phyloP scores from a whole-genome alignment of 345 rosid species.

The Salix exigua region DNA sequence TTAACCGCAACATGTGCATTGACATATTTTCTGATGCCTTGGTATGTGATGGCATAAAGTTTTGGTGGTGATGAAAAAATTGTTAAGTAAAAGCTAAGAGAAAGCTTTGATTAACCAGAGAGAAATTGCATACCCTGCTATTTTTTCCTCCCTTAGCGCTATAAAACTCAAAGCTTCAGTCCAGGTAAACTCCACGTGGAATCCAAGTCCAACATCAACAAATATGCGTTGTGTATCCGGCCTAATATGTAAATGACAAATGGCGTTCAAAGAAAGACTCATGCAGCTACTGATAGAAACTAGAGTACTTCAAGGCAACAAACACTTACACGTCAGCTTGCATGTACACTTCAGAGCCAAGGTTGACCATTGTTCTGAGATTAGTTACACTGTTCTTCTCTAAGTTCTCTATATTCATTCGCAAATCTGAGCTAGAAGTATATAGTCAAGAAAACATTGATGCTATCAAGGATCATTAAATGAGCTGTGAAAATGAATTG shows the following conservation, averaged over 20 bases:
- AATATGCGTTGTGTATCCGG: conserved; percentile 63
- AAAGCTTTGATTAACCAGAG: not conserved
- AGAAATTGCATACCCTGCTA: conserved; percentile 41
- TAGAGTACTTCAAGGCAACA: conserved; percentile 4
- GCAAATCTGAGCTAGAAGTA: conserved; percentile 69
- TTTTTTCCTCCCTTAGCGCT: conserved; percentile 56
- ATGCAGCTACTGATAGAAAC: not conserved
- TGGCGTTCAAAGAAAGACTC: not conserved
- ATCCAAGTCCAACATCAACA: conserved; percentile 74
- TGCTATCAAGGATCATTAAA: not conserved
- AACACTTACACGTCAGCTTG: conserved; percentile 86
- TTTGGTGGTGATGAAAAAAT: not conserved
- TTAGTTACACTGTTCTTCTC: conserved; percentile 76
- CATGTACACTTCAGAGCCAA: conserved; percentile 95
- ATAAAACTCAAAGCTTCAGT: conserved; percentile 67
- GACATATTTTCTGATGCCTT: not conserved
- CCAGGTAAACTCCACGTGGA: conserved; percentile 82
- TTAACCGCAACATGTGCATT: not conserved
- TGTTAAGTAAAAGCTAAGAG: too few species aligned
- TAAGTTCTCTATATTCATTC: conserved; percentile 60
- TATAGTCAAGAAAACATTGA: conserved; percentile 31
- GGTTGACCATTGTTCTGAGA: conserved; percentile 80
- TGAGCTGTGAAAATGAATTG: not conserved
- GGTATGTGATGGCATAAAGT: not conserved
- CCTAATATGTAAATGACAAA: conserved; percentile 23